phyloP scores from a whole-genome alignment of 768 basidiomycete species.

The Boletus sensibilis region DNA sequence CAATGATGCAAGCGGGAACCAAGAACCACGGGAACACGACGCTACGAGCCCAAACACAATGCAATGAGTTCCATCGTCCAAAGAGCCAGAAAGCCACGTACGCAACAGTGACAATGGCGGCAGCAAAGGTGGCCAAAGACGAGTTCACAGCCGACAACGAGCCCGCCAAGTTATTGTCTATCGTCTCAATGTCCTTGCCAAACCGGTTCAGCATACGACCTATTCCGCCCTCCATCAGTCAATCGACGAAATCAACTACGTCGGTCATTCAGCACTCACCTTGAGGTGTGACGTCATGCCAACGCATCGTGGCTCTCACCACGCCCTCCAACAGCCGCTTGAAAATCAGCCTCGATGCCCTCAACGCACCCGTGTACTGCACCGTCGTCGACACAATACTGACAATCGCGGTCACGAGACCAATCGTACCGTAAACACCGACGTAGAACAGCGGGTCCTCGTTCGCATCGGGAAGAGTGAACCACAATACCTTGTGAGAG shows the following conservation, averaged over 20 bases:
- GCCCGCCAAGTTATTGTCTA: constrained; percentile 68
- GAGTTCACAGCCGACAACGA: constrained; percentile 76
- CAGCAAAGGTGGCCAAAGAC: constrained; percentile 73
- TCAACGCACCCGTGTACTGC: constrained; percentile 55
- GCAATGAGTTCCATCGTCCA: constrained; percentile 8
- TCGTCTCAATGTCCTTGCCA: constrained; percentile 84
- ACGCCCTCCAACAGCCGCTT: constrained; percentile 63
- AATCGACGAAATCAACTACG: neutral
- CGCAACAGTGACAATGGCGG: constrained; percentile 72
- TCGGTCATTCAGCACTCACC: constrained; percentile 35
- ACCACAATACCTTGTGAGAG: constrained; percentile 9
- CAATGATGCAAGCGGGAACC: constrained; percentile 71
- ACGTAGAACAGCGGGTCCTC: constrained; percentile 72
- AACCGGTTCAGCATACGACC: constrained; percentile 88
- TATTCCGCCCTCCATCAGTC: constrained; percentile 18
- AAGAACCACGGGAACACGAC: constrained; percentile 82
- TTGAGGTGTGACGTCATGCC: constrained; percentile 81
- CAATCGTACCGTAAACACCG: constrained; percentile 62
- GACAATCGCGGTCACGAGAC: constrained; percentile 47
- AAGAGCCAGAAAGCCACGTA: constrained; percentile 33
- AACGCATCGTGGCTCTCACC: constrained; percentile 80
- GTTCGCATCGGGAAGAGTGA: constrained; percentile 46
- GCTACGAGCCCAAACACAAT: constrained; percentile 30
- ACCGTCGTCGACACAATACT: constrained; percentile 46
- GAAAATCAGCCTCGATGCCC: constrained; percentile 38